These are phyloP conservation scores for Blumeria hordei DNA, from an alignment of 2,329 filamentous ascomycete genomes.

Conservation along the genomic window DNA sequence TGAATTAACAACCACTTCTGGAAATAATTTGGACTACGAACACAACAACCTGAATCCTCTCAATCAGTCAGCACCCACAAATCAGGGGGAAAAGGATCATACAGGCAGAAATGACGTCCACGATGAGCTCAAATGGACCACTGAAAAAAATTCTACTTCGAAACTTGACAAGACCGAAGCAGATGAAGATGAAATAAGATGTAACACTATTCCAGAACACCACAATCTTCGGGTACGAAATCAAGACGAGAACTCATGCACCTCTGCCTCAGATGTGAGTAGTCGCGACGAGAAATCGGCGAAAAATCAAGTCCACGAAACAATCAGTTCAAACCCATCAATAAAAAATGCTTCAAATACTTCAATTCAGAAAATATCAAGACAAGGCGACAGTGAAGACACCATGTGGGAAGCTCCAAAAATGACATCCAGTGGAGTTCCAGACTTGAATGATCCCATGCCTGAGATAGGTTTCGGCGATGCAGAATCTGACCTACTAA, in stretches of 20 bases:
- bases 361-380: conserved; percentile 10
- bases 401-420: conserved; percentile 21
- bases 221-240: conserved; percentile 1
- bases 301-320: conserved; percentile 36
- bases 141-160: conserved; percentile 9
- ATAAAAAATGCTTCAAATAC: conserved; percentile 7
- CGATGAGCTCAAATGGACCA: conserved; percentile 6
- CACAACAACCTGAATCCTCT: neutral
- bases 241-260: conserved; percentile 4
- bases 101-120: conserved; percentile 2
- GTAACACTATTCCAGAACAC: conserved; percentile 3
- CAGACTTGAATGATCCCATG: conserved; percentile 43
- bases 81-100: neutral
- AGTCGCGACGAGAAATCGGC: conserved; percentile 34
- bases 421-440: conserved; percentile 46
- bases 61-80: neutral
- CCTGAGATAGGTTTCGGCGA: conserved; percentile 42
- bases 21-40: conserved; percentile 21
- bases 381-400: conserved; percentile 31
- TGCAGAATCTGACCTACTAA: conserved; percentile 42
- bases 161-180: conserved; percentile 11
- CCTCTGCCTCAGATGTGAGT: conserved; percentile 19
- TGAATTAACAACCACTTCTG: conserved; percentile 37
- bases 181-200: conserved; percentile 6
- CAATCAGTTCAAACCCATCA: conserved; percentile 26